Percentiles rank a stretch among this genome's conserved stretches.
Evolutionary conservation across 345 rosid genomes (phyloP).

Genomic region (Physaria fendleri): DNA sequence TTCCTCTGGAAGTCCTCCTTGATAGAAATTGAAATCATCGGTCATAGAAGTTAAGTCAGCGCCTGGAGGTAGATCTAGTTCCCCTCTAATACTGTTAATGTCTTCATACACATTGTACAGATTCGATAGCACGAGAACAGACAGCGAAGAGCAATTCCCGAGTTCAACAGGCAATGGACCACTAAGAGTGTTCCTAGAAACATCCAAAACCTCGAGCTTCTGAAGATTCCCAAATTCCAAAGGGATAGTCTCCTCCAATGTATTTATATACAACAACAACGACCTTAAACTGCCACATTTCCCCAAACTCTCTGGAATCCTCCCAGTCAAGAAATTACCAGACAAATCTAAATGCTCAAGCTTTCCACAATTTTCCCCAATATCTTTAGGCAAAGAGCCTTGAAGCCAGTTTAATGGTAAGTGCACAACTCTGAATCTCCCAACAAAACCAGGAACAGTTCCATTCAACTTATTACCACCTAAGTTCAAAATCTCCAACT

Average conservation of each 20-base stretch:
- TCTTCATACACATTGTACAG: conserved; percentile 42
- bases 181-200: conserved; percentile 75
- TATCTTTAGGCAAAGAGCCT: conserved; percentile 54
- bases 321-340: conserved; percentile 59
- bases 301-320: conserved; percentile 66
- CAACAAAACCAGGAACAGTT: conserved; percentile 59
- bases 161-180: conserved; percentile 68
- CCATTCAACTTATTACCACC: conserved; percentile 77
- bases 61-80: conserved; percentile 23
- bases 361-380: conserved; percentile 56
- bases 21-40: conserved; percentile 72
- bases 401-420: conserved; percentile 51
- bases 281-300: conserved; percentile 51
- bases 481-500: conserved; percentile 58
- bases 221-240: conserved; percentile 54
- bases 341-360: conserved; percentile 90
- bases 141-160: conserved; percentile 59
- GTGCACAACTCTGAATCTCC: conserved; percentile 55
- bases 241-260: conserved; percentile 74
- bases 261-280: conserved; percentile 59
- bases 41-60: conserved; percentile 32
- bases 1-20: conserved; percentile 59
- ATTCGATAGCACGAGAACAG: conserved; percentile 73
- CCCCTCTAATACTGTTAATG: conserved; percentile 34
- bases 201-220: conserved; percentile 81